Base-by-base conservation (phyloP, 2,329 filamentous ascomycete genomes). In the Fusarium udum region DNA sequence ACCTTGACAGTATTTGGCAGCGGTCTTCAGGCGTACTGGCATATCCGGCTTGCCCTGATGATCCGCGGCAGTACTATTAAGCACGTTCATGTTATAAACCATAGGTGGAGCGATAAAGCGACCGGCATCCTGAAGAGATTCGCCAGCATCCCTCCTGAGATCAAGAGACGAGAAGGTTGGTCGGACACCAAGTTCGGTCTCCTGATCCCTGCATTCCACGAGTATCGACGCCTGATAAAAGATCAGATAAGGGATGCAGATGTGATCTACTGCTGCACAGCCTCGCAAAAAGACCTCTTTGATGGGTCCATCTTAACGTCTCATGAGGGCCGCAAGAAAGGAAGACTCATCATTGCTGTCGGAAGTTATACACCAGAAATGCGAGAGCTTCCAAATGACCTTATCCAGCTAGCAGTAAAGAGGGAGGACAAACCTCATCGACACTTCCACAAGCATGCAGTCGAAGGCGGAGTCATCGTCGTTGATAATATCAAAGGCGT, bases 21-120 rank as follows among this genome's bases (percentile, higher is more conserved):
- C 39, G 95, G 95, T 51, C 91, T 92, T 75, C 95, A 98, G 84
- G 95, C 95, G 18, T 97, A 95, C 84, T 98, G 95, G 95, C 95
- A 98, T 80, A 90, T 97, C 48, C 92, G 95, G 2, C 88, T 98
- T 9, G 92, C 95, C 1, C 87, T 98, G 16, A 87, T 95, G 72
- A 87, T 96, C 56, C 92, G 88, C 28, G 90, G 90, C 4, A 61
- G 84, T 51, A 93, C 94, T 26, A 92, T 97, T 75, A 91, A 92
- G 76, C 90, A 92, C 66, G 88, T 98, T 53, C 92, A 95, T 82
- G 92, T 98, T 77, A 91, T 97, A 79, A 97, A 95, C 78, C 91
- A 93, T 39, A 86, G 87, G 60, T 93, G 93, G 78, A 87, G 85
- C 61, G 87, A 90, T 14, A 87, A 85, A 49, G 90, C 89, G 2